A percentile compares a stretch with the other conserved stretches of the same genome.
Conservation (phyloP, 73 alveolate genomes). For the Uronychia setigera region DNA sequence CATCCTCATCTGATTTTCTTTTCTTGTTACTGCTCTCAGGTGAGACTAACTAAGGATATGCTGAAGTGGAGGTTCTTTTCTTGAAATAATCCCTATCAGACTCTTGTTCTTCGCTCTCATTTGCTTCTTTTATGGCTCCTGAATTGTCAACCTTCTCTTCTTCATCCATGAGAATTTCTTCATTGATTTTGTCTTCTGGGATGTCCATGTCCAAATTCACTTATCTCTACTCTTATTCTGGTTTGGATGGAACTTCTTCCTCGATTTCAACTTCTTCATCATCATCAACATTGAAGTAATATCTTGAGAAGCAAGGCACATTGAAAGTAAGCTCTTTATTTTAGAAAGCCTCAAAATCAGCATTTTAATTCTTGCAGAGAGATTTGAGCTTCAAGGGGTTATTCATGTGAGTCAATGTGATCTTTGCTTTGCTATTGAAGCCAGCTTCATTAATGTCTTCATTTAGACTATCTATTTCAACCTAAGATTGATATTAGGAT, state of each 20-base stretch:
- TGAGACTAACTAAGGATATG: no score
- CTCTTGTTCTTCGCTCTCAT: neutral
- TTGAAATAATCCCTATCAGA: neutral
- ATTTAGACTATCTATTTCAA: neutral
- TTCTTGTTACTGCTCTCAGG: no score
- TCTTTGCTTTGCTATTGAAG: neutral
- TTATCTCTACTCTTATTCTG: neutral
- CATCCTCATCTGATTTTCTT: no score
- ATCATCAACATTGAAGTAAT: neutral
- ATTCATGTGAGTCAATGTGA: neutral
- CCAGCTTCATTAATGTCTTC: neutral
- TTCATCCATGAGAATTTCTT: neutral
- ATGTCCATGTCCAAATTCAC: no score
- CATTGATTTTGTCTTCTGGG: no score
- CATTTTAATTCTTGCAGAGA: neutral
- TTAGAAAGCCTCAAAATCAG: neutral
- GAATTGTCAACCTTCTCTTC: neutral
- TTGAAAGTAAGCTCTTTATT: neutral
- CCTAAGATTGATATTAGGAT: neutral
- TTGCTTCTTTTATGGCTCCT: neutral
- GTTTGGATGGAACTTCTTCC: neutral
- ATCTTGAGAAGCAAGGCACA: neutral
- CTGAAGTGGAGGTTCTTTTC: no score
- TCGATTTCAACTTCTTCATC: neutral
- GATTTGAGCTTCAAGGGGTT: neutral